phyloP scores from a whole-genome alignment of 371 early-diverging fungal genomes.

The Entomophthora muscae region DNA sequence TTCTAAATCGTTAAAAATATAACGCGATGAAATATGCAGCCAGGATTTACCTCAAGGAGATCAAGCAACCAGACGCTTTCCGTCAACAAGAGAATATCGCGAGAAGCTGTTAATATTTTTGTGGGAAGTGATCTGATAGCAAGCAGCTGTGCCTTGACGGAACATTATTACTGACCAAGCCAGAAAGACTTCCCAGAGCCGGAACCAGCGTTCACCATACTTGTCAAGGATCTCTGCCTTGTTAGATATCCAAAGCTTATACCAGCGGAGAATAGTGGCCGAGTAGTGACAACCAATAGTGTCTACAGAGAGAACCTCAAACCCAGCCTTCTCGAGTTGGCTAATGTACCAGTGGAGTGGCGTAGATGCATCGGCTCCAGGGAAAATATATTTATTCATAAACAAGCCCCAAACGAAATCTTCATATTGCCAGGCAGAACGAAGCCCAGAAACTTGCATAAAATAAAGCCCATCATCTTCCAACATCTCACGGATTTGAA shows the following conservation, averaged over 20 bases:
- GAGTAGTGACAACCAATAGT: conserved; percentile 96
- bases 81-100: neutral
- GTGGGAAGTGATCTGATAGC: conserved; percentile 87
- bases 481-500: conserved; percentile 80
- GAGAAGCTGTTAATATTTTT: conserved; percentile 70
- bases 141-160: conserved; percentile 88
- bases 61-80: conserved; percentile 6
- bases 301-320: conserved; percentile 71
- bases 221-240: conserved; percentile 56
- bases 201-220: conserved; percentile 76
- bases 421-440: conserved; percentile 76
- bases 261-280: conserved; percentile 88
- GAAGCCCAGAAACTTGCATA: conserved; percentile 92
- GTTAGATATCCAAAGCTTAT: conserved; percentile 91
- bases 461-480: conserved; percentile 95
- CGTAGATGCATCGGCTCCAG: conserved; percentile 92
- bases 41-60: too few species aligned
- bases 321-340: conserved; percentile 83
- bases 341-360: conserved; percentile 86
- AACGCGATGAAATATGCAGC: too few species aligned
- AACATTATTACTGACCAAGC: conserved; percentile 88
- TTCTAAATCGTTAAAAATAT: too few species aligned
- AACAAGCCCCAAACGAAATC: conserved; percentile 86
- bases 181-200: conserved; percentile 88
- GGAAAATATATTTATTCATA: conserved; percentile 97